Conservation (phyloP, 345 rosid genomes). For the Erucastrum elatum region DNA sequence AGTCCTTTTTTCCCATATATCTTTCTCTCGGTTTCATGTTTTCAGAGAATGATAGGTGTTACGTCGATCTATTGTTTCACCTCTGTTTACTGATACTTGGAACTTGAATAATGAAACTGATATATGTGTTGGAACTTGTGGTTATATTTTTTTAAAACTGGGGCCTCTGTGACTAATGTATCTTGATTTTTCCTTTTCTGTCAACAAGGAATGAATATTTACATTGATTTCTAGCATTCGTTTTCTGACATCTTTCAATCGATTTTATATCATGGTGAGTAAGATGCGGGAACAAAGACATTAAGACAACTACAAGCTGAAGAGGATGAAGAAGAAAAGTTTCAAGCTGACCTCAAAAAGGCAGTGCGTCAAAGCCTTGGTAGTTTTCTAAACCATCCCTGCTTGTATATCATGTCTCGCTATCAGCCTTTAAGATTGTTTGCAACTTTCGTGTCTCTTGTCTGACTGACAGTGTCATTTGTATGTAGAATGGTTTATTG, state of each 20-base stretch:
- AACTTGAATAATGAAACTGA: not conserved
- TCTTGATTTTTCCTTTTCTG: slow-evolving; percentile 4
- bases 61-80: not conserved
- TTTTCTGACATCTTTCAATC: slow-evolving; percentile 19
- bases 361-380: slow-evolving; percentile 94
- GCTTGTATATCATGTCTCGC: not conserved
- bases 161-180: no score
- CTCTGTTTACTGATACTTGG: not conserved
- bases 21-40: slow-evolving; percentile 3
- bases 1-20: slow-evolving; percentile 21
- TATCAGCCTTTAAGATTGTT: not conserved
- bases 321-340: slow-evolving; percentile 90
- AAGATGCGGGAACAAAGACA: slow-evolving; percentile 61
- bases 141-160: not conserved
- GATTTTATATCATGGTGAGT: slow-evolving; percentile 39
- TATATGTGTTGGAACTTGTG: not conserved
- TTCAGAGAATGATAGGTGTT: not conserved
- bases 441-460: slow-evolving; percentile 5
- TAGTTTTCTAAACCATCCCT: slow-evolving; percentile 37
- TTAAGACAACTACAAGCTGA: slow-evolving; percentile 74
- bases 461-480: slow-evolving; percentile 1
- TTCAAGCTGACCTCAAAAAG: slow-evolving; percentile 85
- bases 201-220: slow-evolving; percentile 2
- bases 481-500: not conserved
- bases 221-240: not conserved